A percentile compares a stretch with the other conserved stretches of the same genome.
Conservation (phyloP, 805 yeast genomes). For the Starmerella gropengiesseri region DNA sequence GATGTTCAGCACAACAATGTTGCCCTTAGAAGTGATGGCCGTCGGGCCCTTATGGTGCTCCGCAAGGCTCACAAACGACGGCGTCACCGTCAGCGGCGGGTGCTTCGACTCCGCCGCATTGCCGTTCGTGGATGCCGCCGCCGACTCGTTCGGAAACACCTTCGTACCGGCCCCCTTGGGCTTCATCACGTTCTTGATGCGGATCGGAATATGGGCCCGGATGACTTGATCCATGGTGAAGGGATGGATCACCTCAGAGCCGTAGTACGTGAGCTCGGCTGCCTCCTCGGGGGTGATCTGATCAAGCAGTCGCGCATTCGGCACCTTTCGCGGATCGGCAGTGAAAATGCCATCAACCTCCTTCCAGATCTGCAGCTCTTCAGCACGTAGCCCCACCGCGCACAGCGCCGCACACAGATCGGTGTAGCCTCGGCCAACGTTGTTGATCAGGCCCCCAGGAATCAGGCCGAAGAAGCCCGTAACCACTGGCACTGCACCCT, state of each 20-base stretch:
- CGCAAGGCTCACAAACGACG: conserved; percentile 5
- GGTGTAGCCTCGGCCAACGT: conserved; percentile 96
- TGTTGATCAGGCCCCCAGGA: conserved; percentile 89
- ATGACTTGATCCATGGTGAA: conserved; percentile 99
- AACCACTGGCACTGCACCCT: conserved; percentile 61
- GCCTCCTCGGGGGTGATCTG: conserved; percentile 98
- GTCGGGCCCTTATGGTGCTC: conserved; percentile 43
- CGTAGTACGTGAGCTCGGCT: conserved; percentile 93
- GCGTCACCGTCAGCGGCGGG: conserved; percentile 1
- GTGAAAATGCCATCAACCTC: conserved; percentile 98
- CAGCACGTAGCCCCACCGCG: conserved; percentile 86
- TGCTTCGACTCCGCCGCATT: conserved; percentile 29
- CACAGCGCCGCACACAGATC: conserved; percentile 94
- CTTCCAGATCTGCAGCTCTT: conserved; percentile 95
- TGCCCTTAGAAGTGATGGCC: conserved; percentile 90
- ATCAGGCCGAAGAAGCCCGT: conserved; percentile 93
- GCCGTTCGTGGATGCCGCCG: background rate
- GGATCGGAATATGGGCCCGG: conserved; percentile 87
- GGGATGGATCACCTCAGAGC: conserved; percentile 96
- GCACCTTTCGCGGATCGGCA: conserved; percentile 94
- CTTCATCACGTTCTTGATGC: conserved; percentile 91
- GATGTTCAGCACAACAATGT: conserved; percentile 81
- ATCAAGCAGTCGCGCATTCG: conserved; percentile 70
- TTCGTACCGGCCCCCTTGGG: conserved; percentile 90
- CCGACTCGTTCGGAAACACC: conserved; percentile 63